Base-by-base conservation (phyloP, 1,139 yeast species). In the Waltiozyma solani region DNA sequence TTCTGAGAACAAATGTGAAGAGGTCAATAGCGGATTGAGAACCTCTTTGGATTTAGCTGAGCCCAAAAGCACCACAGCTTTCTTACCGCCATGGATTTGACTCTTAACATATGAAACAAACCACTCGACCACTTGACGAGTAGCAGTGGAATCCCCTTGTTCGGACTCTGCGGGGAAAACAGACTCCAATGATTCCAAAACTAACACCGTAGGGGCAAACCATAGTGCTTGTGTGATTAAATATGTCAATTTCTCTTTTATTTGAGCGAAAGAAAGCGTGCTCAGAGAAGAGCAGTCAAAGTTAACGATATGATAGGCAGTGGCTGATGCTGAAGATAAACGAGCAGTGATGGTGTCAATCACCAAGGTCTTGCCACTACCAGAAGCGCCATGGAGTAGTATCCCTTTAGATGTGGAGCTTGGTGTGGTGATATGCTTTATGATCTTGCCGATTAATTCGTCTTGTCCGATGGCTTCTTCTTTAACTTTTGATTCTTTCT, bases 161-260 rank as follows among this genome's bases (percentile, higher is more conserved):
- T 85, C 95, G 40, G 67, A 63, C 48, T 82, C 93, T 1, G 82
- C 83, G 0, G 85, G 74, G 34, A 87, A 68, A 12, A 89, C 54
- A 46, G 75, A 72, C 50, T 89, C 96, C n/a, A 87, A 58, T 49
- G 87, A 87, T 50, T 91, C 97, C 27, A 91, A 57, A 1, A 89
- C 60, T 5, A 91, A 58, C 2, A 87, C 63, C 1, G 91, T 66
- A 0, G 97, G 96, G 21, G 82, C 69, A 53, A 77, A 74, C 95
- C 96, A 86, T 19, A 82, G 67, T 27, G 89, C 76, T 42, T 72
- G 73, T 35, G 72, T 71, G 21, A 81, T 55, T 64, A 77, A 67
- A 35, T 69, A 69, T 19, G 63, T 63, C 31, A 86, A 50, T 22
- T 71, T 53, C 20, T 64, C 73, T 37, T 69, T 67, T 37, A 84